Evolutionary conservation across 2,329 filamentous ascomycete genomes (phyloP).

Genomic region (Phyllosticta capitalensis): DNA sequence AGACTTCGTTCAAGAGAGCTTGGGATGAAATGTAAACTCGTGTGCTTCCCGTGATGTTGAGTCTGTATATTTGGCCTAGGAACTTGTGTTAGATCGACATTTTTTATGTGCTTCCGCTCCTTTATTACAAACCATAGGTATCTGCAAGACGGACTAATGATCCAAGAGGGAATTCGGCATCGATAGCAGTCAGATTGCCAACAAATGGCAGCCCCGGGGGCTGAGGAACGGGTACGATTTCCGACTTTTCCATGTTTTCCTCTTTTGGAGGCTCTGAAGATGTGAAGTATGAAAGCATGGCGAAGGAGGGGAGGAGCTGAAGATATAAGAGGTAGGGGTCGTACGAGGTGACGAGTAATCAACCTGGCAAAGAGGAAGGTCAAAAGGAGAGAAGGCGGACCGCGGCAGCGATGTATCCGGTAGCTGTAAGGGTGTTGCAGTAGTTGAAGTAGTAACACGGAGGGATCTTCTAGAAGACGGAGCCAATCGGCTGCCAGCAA

Average conservation of each 20-base stretch:
- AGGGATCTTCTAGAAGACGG: background rate
- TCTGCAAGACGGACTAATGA: slow-evolving; percentile 51
- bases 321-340: background rate
- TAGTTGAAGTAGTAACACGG: background rate
- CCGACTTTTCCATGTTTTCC: slow-evolving; percentile 3
- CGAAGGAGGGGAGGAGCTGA: background rate
- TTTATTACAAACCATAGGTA: slow-evolving; percentile 51
- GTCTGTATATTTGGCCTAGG: slow-evolving; percentile 26
- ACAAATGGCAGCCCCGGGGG: slow-evolving; percentile 55
- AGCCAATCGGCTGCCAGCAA: background rate
- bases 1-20: slow-evolving; percentile 30
- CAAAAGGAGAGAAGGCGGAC: background rate
- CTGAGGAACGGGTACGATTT: slow-evolving; percentile 45
- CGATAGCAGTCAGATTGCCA: slow-evolving; percentile 57
- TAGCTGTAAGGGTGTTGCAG: background rate
- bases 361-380: background rate
- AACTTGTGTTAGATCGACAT: background rate
- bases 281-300: slow-evolving; percentile 7
- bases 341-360: background rate
- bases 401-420: background rate
- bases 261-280: background rate
- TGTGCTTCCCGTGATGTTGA: slow-evolving; percentile 19
- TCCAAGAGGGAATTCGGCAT: slow-evolving; percentile 46
- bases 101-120: no score
- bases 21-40: slow-evolving; percentile 24